Evolutionary conservation across 148 eudicot genomes (phyloP).

Genomic region (Dianthus caryophyllus): DNA sequence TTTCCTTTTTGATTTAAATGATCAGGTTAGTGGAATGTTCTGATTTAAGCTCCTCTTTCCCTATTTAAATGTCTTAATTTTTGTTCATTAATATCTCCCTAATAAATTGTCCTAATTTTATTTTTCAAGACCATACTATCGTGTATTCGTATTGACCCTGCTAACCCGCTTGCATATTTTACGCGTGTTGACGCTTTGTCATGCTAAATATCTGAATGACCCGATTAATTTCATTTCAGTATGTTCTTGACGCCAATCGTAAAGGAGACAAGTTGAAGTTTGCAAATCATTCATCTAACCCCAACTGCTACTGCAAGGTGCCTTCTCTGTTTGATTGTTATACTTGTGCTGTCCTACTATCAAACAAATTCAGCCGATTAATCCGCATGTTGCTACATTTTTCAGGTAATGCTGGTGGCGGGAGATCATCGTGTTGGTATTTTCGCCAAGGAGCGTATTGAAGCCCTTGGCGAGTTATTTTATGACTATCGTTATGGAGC

Average conservation of each 20-base stretch:
- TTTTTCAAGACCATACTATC: neutral
- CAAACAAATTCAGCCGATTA: neutral
- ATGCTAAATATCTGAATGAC: neutral
- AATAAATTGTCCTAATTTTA: too few relatives aligned
- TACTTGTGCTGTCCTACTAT: neutral
- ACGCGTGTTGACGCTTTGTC: neutral
- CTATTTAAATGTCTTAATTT: neutral
- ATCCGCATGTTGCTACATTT: neutral
- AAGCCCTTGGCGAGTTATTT: constrained; percentile 73
- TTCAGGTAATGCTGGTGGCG: constrained; percentile 75
- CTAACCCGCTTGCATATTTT: neutral
- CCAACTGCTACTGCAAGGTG: constrained; percentile 94
- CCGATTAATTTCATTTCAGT: constrained; percentile 40
- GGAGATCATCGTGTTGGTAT: constrained; percentile 98
- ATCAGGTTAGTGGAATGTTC: constrained; percentile 52
- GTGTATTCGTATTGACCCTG: neutral
- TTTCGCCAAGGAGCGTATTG: constrained; percentile 77
- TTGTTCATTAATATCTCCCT: neutral
- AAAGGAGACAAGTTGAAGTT: constrained; percentile 92
- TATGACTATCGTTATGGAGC: constrained; percentile 87
- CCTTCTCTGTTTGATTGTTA: neutral
- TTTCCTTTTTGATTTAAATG: constrained; percentile 90
- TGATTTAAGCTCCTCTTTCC: neutral
- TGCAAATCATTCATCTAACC: constrained; percentile 87
- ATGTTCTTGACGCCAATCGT: constrained; percentile 93